Evolutionary conservation across 2,329 filamentous ascomycete species (phyloP).

Genomic region (Coniella lustricola): DNA sequence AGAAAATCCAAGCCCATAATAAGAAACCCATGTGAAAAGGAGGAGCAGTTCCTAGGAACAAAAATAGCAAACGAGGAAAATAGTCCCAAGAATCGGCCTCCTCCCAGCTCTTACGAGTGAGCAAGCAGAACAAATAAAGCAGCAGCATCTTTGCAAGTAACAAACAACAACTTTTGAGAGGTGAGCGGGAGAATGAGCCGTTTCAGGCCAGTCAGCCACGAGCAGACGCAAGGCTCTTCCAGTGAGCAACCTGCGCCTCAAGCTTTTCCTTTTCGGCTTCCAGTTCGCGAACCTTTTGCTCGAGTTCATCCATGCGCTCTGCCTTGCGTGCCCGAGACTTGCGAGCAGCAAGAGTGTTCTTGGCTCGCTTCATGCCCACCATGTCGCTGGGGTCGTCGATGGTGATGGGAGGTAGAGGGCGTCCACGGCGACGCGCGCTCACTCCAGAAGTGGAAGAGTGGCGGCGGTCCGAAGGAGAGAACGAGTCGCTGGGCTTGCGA

Average conservation of each 20-base stretch:
- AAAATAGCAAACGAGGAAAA: slow-evolving; percentile 6
- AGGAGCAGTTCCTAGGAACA: not conserved
- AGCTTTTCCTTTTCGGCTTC: slow-evolving; percentile 32
- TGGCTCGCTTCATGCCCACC: slow-evolving; percentile 83
- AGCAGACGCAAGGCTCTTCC: slow-evolving; percentile 50
- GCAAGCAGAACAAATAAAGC: not conserved
- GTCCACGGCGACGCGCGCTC: slow-evolving; percentile 66
- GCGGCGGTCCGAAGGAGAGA: slow-evolving; percentile 44
- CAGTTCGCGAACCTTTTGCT: slow-evolving; percentile 64
- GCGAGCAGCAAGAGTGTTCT: slow-evolving; percentile 87
- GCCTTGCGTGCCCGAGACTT: slow-evolving; percentile 88
- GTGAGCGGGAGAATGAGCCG: too few species aligned
- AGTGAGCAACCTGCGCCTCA: slow-evolving; percentile 47
- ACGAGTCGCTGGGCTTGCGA: slow-evolving; percentile 42
- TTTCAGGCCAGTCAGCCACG: slow-evolving; percentile 26
- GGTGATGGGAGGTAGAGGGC: slow-evolving; percentile 71
- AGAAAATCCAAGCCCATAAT: not conserved
- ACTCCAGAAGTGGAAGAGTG: slow-evolving; percentile 68
- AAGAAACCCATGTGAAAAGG: too few species aligned
- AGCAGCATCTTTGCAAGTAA: slow-evolving; percentile 16
- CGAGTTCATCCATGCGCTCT: slow-evolving; percentile 65
- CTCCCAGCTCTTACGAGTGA: slow-evolving; percentile 13
- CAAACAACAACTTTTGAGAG: slow-evolving; percentile 17
- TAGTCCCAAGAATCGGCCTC: slow-evolving; percentile 2
- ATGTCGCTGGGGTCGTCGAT: slow-evolving; percentile 67